These are phyloP conservation scores for Sporisorium scitamineum DNA, from an alignment of 1,284 basidiomycete genomes.

Conservation along the genomic window DNA sequence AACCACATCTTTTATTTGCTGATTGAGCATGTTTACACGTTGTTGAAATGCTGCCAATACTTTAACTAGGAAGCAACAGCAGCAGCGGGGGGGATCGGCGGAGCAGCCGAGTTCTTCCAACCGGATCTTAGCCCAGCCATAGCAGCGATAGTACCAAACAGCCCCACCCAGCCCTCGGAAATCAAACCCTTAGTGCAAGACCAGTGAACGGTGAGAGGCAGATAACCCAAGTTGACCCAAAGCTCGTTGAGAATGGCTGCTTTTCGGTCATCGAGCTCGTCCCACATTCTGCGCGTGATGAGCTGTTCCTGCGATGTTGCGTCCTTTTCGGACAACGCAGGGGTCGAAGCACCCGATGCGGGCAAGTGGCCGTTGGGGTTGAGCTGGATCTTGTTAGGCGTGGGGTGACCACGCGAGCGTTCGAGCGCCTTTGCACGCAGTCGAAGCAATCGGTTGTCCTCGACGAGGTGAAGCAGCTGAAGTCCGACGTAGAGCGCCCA, in stretches of 20 bases:
- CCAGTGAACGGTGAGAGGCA: conserved; percentile 87
- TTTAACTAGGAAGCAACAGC: not conserved
- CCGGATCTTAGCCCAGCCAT: conserved; percentile 59
- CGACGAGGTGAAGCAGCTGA: conserved; percentile 66
- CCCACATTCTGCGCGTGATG: conserved; percentile 64
- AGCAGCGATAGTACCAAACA: conserved; percentile 67
- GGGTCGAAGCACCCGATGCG: not conserved
- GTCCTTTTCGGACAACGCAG: conserved; percentile 31
- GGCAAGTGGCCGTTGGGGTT: conserved; percentile 27
- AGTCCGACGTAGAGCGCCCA: conserved; percentile 68
- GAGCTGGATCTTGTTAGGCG: conserved; percentile 47
- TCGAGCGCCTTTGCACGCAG: conserved; percentile 65
- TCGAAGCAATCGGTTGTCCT: conserved; percentile 67
- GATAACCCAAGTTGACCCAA: conserved; percentile 79
- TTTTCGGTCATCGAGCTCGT: conserved; percentile 72
- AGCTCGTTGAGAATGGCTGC: conserved; percentile 80
- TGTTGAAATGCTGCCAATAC: not conserved
- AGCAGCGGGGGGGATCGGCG: conserved; percentile 26
- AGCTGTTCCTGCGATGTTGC: conserved; percentile 54
- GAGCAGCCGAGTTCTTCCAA: conserved; percentile 60
- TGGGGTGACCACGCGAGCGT: conserved; percentile 62
- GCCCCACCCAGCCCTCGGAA: conserved; percentile 64
- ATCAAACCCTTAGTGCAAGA: conserved; percentile 57
- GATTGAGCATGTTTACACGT: not conserved
- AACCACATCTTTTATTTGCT: not conserved